Evolutionary conservation across 148 eudicot species (phyloP), one percentile per base, ranked within the genome.

Genomic region (Cornus controversa): DNA sequence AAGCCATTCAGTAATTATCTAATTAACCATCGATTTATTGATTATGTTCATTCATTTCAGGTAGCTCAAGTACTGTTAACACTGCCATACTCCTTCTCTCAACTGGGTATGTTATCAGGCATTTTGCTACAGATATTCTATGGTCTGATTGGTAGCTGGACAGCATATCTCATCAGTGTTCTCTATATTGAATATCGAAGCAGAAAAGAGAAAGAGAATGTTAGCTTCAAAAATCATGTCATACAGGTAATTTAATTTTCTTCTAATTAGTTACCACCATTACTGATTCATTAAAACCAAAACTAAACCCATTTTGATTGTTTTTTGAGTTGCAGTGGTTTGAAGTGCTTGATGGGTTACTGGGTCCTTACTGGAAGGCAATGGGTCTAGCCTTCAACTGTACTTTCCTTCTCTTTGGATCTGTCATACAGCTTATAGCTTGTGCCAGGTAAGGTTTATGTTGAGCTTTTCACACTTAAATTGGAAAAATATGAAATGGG

Each of bases 301-400:
- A 60, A 4, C 45, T 8, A 60, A 31, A 58, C 25, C 6, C 8
- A 11, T 42, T 23, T 71, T 31, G 14, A 5, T 70, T 65, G 36
- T 4, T 0, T 58, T 62, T 26, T 47, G 34, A 70, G 22, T 23
- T 82, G 80, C 87, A 93, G 98, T 93, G 98, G 98, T 93, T 91
- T 81, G 98, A 93, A 73, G 98, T 93, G 6, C 87, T 93, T 40
- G 98, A 93, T 85, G 98, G 98, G 66, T 82, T 93, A 78, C 79
- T 93, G 87, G 98, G 98, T 58, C 92, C 98, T 53, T 93, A 90
- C 77, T 93, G 98, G 98, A 93, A 93, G 87, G 96, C 90, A 75
- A 79, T 64, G 22, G 98, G 98, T 2, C 82, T 93, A 25, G 98
- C 92, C 67, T 91, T 91, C 86, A 91, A 91, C 76, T 88, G 91